phyloP scores from a whole-genome alignment of 1,139 yeast genomes.

The Magnusiomyces clavatus region DNA sequence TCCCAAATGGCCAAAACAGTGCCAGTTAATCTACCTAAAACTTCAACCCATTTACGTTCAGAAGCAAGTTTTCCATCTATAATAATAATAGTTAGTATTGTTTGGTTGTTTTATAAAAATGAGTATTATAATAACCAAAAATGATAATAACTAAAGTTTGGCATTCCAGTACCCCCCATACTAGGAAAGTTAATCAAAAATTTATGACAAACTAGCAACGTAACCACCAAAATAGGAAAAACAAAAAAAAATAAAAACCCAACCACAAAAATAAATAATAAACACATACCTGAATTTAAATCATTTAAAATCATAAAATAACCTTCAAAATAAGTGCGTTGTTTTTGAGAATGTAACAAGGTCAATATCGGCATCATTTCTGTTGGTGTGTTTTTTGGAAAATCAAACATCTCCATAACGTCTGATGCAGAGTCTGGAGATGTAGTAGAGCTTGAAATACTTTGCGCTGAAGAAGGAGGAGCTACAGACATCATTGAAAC shows the following conservation, averaged over 20 bases:
- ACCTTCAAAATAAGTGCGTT: slow-evolving; percentile 44
- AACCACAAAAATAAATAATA: background rate
- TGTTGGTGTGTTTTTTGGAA: slow-evolving; percentile 36
- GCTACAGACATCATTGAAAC: too few relatives aligned
- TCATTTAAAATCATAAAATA: slow-evolving; percentile 37
- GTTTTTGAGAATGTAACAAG: slow-evolving; percentile 44
- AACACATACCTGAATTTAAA: slow-evolving; percentile 27
- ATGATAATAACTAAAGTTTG: too few relatives aligned
- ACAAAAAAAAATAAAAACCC: background rate
- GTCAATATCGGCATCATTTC: slow-evolving; percentile 50
- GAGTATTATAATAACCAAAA: too few relatives aligned
- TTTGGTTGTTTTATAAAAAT: too few relatives aligned
- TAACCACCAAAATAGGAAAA: background rate
- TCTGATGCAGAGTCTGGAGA: background rate
- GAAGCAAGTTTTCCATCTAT: slow-evolving; percentile 77
- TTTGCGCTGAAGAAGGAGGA: too few relatives aligned
- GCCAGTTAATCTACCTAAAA: slow-evolving; percentile 84
- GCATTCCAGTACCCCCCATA: too few relatives aligned
- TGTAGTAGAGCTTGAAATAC: background rate
- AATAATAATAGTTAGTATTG: background rate
- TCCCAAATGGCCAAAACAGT: slow-evolving; percentile 92
- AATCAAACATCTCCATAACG: slow-evolving; percentile 13
- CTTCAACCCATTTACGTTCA: slow-evolving; percentile 84
- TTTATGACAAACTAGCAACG: too few relatives aligned
- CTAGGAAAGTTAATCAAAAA: too few relatives aligned